Evolutionary conservation across 2,329 filamentous ascomycete genomes (phyloP), one percentile per base, ranked within the genome.

Genomic region (Neofusicoccum cordaticola): DNA sequence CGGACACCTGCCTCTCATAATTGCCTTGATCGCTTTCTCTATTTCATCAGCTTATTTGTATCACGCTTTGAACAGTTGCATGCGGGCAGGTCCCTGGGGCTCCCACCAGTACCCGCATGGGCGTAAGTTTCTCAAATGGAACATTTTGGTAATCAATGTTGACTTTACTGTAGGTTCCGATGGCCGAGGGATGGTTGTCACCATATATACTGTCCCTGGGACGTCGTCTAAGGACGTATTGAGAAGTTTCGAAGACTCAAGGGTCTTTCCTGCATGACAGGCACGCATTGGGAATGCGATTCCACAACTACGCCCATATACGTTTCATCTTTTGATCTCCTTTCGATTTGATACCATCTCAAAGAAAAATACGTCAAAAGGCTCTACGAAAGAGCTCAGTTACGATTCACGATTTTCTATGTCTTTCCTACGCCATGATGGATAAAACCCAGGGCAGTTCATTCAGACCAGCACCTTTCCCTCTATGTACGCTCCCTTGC

Each of bases 1-100:
- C 12, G 75, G 75, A 4, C 74, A 78, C 2, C 60, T 78, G 1
- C 67, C 73, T 0, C 72, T 78, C 7, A 71, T 78, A 45, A 66
- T 77, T 0, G 73, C 69, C 1, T 64, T 78, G 1, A 45, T 74
- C 1, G 73, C 73, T 0, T 68, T 76, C 15, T 71, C 75, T 0
- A 71, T 70, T 19, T 12, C 34, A 2, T 47, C 31, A 3, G 22
- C 65, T 1, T 22, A 57, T 1, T 61, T 77, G 6, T 48, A 3
- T 5, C 35, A 15, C 4, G 51, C 58, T 1, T 41, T 77, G 0
- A 71, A 69, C 0, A 15, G 7, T 3, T 68, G 72, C 56, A 72
- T 75, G 39, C 22, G 1, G 0, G 19, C 58, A 6, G 69, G 70
- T 2, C 15, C 1, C 11, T 76, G 74, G 73, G 22, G 15, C 2